Base-by-base conservation (phyloP, 2,329 filamentous ascomycete species). In the Thielaviopsis ethacetica region DNA sequence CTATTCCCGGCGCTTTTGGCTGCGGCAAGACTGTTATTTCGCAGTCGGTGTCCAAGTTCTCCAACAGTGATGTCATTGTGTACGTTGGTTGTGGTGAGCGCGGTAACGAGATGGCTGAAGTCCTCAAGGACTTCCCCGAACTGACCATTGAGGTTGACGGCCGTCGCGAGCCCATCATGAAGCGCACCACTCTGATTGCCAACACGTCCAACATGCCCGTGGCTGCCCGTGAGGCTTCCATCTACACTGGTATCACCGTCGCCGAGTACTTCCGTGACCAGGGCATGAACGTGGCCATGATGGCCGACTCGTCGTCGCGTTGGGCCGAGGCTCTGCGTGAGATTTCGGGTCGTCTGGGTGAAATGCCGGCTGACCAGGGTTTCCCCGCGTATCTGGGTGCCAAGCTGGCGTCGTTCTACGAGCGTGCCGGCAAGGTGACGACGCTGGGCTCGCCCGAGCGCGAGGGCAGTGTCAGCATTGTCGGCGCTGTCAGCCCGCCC, bases 141-240 rank as follows among this genome's bases (percentile, higher is more conserved):
- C 87, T 98, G 64, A 87, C 88, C 54, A 98, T 98, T 69, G 86
- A 94, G 19, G 83, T 97, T 66, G 86, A 95, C 51, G 93, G 93
- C 67, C 89, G 91, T 69, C 86, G 91, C 74, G 93, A 98, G 72
- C 91, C 91, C 65, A 98, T 98, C 77, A 98, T 98, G 93, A 98
- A 98, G 83, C 91, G 93, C 71, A 98, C 93, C 17, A 94, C 90
- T 22, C 80, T 98, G 62, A 97, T 98, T 69, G 93, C 93, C 72
- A 98, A 98, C 75, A 98, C 93, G 51, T 98, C 93, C 67, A 98
- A 98, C 79, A 98, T 98, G 93, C 93, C 93, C 63, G 93, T 98
- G 68, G 93, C 93, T 64, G 93, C 93, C 62, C 89, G 93, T 75
- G 93, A 98, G 73, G 93, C 93, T 60, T 98, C 93, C 64, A 98